phyloP scores from a whole-genome alignment of 371 early-diverging fungal species.

The Capniomyces stellatus region DNA sequence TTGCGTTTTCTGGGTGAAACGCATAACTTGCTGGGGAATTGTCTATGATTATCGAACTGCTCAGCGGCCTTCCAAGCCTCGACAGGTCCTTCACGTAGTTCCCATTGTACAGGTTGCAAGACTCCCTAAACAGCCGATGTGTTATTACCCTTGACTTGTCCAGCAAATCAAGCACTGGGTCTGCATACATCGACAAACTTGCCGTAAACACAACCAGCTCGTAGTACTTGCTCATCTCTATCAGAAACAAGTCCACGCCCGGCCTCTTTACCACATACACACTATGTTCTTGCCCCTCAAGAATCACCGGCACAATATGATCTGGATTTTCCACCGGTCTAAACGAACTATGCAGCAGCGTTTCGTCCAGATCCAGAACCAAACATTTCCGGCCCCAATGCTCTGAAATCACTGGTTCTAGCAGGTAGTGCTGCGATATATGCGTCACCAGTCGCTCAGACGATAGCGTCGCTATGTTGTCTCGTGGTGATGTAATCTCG shows the following conservation, averaged over 20 bases:
- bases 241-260: slow-evolving; percentile 82
- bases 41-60: slow-evolving; percentile 46
- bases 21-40: slow-evolving; percentile 85
- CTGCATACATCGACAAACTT: slow-evolving; percentile 88
- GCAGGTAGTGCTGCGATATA: slow-evolving; percentile 14
- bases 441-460: slow-evolving; percentile 24
- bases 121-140: slow-evolving; percentile 86
- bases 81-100: slow-evolving; percentile 84
- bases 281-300: slow-evolving; percentile 77
- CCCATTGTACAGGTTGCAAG: slow-evolving; percentile 85
- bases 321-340: slow-evolving; percentile 23
- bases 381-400: slow-evolving; percentile 56
- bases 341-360: slow-evolving; percentile 70
- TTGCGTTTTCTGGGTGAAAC: slow-evolving; percentile 86
- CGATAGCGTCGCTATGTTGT: slow-evolving; percentile 17
- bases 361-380: slow-evolving; percentile 76
- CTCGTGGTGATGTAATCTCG: slow-evolving; percentile 24
- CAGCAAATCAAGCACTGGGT: slow-evolving; percentile 85
- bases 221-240: slow-evolving; percentile 65
- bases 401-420: slow-evolving; percentile 18
- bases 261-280: slow-evolving; percentile 93
- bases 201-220: slow-evolving; percentile 95
- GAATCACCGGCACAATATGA: slow-evolving; percentile 26
- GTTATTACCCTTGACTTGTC: slow-evolving; percentile 67
- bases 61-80: slow-evolving; percentile 45